These are phyloP conservation scores for Fusarium pseudonygamai DNA, from an alignment of 2,329 filamentous ascomycete species.

Conservation along the genomic window DNA sequence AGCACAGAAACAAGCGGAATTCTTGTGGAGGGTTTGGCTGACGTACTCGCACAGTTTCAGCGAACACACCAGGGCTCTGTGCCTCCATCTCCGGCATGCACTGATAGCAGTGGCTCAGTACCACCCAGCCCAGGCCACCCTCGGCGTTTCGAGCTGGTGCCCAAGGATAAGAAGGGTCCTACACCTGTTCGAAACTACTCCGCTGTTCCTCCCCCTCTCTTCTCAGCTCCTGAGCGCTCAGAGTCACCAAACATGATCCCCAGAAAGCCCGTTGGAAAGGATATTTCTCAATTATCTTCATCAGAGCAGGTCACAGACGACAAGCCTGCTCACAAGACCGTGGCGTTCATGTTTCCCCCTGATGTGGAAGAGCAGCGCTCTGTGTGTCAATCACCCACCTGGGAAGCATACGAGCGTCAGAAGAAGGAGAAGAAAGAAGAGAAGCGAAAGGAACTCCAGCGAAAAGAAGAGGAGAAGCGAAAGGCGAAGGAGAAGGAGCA, in stretches of 20 bases:
- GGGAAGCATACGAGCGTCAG: conserved; percentile 65
- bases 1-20: conserved; percentile 30
- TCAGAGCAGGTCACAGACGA: conserved; percentile 28
- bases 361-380: conserved; percentile 45
- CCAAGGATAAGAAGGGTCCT: conserved; percentile 38
- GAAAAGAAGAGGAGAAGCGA: conserved; percentile 46
- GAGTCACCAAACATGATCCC: conserved; percentile 26
- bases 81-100: conserved; percentile 29
- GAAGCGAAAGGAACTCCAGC: conserved; percentile 54
- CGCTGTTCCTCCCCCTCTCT: conserved; percentile 32
- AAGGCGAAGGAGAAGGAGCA: conserved; percentile 32
- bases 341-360: conserved; percentile 46
- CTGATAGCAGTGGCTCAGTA: conserved; percentile 23
- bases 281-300: conserved; percentile 7
- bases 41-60: conserved; percentile 22
- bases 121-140: conserved; percentile 33
- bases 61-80: conserved; percentile 29
- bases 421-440: conserved; percentile 63
- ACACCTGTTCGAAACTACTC: conserved; percentile 41
- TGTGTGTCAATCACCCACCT: conserved; percentile 70
- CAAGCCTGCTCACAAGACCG: conserved; percentile 42
- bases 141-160: conserved; percentile 41
- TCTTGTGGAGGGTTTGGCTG: not conserved
- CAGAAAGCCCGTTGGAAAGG: conserved; percentile 28
- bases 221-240: conserved; percentile 20